Percentiles rank a stretch among this genome's conserved stretches.
Evolutionary conservation across 2,329 filamentous ascomycete species (phyloP).

Genomic region (Colletotrichum lindemuthianum): DNA sequence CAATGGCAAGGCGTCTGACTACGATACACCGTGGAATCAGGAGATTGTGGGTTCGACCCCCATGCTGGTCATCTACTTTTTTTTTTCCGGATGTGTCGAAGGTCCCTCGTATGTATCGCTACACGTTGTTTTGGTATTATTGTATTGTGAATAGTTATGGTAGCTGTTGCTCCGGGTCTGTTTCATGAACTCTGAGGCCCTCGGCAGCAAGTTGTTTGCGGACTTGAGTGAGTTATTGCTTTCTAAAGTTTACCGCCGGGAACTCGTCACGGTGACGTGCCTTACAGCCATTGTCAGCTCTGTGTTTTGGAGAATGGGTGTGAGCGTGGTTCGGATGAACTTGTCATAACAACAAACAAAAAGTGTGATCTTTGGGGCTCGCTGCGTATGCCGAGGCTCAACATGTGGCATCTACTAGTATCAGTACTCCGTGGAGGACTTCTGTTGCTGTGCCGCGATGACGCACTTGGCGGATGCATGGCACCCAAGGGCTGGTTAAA

Average conservation of each 20-base stretch:
- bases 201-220: no score
- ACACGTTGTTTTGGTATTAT: not conserved
- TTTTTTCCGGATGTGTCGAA: not conserved
- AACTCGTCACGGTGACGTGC: no score
- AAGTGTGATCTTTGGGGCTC: no score
- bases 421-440: conserved; percentile 11
- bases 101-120: no score
- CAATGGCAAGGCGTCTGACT: conserved; percentile 56
- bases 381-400: not conserved
- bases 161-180: not conserved
- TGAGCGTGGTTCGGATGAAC: not conserved
- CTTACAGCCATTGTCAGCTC: no score
- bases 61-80: conserved; percentile 27
- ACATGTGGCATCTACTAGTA: not conserved
- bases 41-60: conserved; percentile 35
- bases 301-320: no score
- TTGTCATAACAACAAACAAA: not conserved
- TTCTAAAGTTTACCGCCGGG: no score
- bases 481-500: conserved; percentile 18
- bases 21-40: conserved; percentile 41
- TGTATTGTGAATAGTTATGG: not conserved
- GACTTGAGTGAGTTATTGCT: not conserved
- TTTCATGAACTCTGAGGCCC: no score
- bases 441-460: conserved; percentile 22
- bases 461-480: conserved; percentile 25